Evolutionary conservation across 352 stramenopile genomes (phyloP), one percentile per base, ranked within the genome.

Genomic region (Pythium insidiosum): DNA sequence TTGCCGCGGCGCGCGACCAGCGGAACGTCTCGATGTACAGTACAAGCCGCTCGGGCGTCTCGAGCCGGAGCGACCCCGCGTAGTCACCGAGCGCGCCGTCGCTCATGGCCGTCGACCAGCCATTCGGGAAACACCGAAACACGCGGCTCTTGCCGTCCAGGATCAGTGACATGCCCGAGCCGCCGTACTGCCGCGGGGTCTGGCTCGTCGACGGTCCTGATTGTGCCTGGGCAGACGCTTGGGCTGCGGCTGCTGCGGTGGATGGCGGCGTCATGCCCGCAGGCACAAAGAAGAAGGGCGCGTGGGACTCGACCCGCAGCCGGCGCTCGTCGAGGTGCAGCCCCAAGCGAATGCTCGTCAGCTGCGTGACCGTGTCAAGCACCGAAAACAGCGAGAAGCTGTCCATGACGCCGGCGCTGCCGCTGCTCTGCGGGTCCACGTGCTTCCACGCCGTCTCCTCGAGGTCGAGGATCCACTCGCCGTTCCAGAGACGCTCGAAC

Each of bases 101-200:
- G 21, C 43, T 44, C 20, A 65, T 55, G 19, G 45, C 56, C 18
- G 73, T 64, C 20, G 69, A 46, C 26, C 66, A 47, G 33, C 76
- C 76, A 47, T 85, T 79, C 19, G 66, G 60, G 15, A 78, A 69
- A 19, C 77, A 38, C 4, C 70, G 73, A 52, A 78, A 84, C 36
- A 83, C 57, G 15, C 71, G 71, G 26, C 71, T 72, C 26, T 71
- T 78, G 20, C 62, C 60, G 42, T 88, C 73, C 25, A 88, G 47
- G 6, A 86, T 58, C 19, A 88, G 38, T 12, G 51, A 50, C 58
- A 63, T 75, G 35, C 56, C 65, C 31, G 79, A 64, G 4, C 61
- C 18, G 1, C 42, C 38, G 5, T n/a, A n/a, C n/a, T n/a, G n/a
- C n/a, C n/a, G n/a, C n/a, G n/a, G n/a, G n/a, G n/a, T n/a, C n/a